Evolutionary conservation across 441 rosid species (phyloP), one percentile per base, ranked within the genome.

Genomic region (Metrosideros polymorpha): DNA sequence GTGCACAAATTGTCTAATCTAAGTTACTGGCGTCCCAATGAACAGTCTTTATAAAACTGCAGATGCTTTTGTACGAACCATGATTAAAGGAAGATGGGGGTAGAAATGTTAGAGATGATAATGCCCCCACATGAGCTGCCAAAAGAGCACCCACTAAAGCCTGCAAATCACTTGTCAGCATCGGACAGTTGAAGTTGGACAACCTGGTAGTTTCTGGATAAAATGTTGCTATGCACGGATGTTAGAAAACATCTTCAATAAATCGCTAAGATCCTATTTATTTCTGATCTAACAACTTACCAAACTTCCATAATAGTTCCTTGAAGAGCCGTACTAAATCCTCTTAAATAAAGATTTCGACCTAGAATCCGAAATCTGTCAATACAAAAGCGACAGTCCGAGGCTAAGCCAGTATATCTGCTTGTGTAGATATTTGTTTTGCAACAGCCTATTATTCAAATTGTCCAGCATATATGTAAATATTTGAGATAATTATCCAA

Each of bases 361-460:
- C 15, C 0, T 0, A 22, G 25, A 24, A 39, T 71, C 13, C 8
- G 3, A 3, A 71, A 9, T 3, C 14, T 1, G 6, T 39, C 17
- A 1, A 24, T 5, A 39, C 1, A 3, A 39, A 22, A 71, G 4
- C 2, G 3, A 19, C 0, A 1, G 2, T 22, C 7, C 3, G 2
- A 39, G n/a, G 19, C 43, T 17, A 32, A 1, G 2, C 1, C 1
- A 18, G 13, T n/a, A n/a, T n/a, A 61, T 61, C 7, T 61, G 39
- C 5, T 61, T 61, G 39, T 2, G 0, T 61, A 30, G 32, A 15
- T 61, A 17, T 19, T 19, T 66, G 1, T 66, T 66, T 32, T 19
- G 24, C 30, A 61, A 30, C 2, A 4, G 13, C 45, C 2, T 66
- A 22, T 66, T 35, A 32, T 66, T 66, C 77, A 35, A 66, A 66